These are phyloP conservation scores for Scorias spongiosa DNA, from an alignment of 2,329 filamentous ascomycete species.

Conservation along the genomic window DNA sequence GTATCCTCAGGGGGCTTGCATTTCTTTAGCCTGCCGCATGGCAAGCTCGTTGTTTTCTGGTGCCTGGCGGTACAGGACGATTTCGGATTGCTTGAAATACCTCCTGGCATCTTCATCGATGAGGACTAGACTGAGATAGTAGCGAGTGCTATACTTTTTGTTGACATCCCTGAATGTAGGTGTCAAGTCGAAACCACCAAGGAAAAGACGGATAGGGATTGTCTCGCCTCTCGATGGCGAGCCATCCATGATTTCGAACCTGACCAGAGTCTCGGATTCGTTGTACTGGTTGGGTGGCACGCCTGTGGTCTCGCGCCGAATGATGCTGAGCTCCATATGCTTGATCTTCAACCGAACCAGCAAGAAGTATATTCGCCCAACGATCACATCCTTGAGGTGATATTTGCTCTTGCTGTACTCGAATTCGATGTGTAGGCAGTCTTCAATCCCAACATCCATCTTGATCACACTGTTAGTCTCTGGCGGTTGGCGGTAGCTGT, in stretches of 20 bases:
- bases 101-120: conserved; percentile 63
- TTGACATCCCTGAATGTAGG: conserved; percentile 98
- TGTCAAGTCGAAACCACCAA: conserved; percentile 92
- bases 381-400: conserved; percentile 97
- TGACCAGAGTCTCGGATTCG: conserved; percentile 92
- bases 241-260: conserved; percentile 99
- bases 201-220: conserved; percentile 90
- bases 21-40: conserved; percentile 31
- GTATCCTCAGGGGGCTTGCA: conserved; percentile 20
- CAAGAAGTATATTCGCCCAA: conserved; percentile 95
- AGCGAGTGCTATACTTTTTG: conserved; percentile 98
- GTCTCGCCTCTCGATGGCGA: conserved; percentile 91
- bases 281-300: conserved; percentile 98
- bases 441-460: conserved; percentile 99
- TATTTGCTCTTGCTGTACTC: conserved; percentile 99
- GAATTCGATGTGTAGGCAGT: conserved; percentile 97
- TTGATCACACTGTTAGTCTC: conserved; percentile 98
- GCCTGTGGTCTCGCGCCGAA: conserved; percentile 88
- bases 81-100: conserved; percentile 99
- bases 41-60: conserved; percentile 35
- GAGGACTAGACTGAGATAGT: conserved; percentile 80
- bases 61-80: conserved; percentile 79
- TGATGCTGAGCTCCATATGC: conserved; percentile 98
- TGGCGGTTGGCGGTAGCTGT: conserved; percentile 92
- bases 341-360: conserved; percentile 97